Base-by-base conservation (phyloP, 2,329 filamentous ascomycete genomes). In the Cercospora nicotianae region DNA sequence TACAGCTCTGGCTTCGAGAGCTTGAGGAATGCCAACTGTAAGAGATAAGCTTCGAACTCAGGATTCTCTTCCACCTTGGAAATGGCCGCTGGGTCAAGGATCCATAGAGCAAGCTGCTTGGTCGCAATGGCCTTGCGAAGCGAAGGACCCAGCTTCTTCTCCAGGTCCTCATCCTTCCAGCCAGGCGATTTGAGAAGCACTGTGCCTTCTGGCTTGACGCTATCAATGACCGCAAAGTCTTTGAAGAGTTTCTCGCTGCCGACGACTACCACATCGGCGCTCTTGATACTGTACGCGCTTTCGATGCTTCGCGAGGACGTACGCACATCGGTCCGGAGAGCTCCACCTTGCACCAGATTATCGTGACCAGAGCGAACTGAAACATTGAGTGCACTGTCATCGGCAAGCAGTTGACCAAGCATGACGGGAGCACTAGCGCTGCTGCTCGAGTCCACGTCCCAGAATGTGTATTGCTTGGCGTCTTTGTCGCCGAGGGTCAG, bases 401-500 rank as follows among this genome's bases (percentile, higher is more conserved):
- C 84, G 3, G 88, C 86, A 39, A 90, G 79, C 8, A 89, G 83
- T 76, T 88, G 84, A 48, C 85, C 87, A 60, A 90, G 77, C 57
- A 82, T 86, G 23, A 86, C 81, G 10, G 93, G 90, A 1, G 92
- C 89, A 67, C 84, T 83, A 62, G 86, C 84, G 62, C 90, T 86
- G 1, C 84, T 81, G 30, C 93, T 93, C 78, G 89, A 87, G 76
- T 97, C 94, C 48, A 91, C 79, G 73, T 97, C 92, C 93, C 94
- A 98, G 86, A 99, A 97, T 12, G 90, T 90, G 82, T 95, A 98
- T 80, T 98, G 91, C 79, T 92, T 87, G n/a, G 82, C 77, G 70
- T 88, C 85, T 58, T 73, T 72, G 64, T 69, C 73, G 81, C 83
- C 79, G 82, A 87, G 48, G 76, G 79, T 63, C 78, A 72, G 80